A percentile compares a stretch with the other conserved stretches of the same genome.
Evolutionary conservation across 2,329 filamentous ascomycete species (phyloP).

Genomic region (Talaromyces sp.): DNA sequence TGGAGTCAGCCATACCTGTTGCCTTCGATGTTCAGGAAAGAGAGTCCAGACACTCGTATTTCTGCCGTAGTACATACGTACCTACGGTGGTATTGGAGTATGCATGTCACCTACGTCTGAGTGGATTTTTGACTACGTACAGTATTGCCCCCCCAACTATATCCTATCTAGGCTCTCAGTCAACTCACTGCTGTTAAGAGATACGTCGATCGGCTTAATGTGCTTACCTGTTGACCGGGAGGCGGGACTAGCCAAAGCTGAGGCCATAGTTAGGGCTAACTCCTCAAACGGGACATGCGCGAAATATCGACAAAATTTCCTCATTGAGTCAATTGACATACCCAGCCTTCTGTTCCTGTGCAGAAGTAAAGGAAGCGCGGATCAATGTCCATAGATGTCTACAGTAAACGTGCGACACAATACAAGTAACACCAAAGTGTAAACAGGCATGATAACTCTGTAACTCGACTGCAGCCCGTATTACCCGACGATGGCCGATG

Average conservation of each 20-base stretch:
- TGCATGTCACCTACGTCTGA: not conserved
- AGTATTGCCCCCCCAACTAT: not conserved
- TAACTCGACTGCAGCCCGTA: not conserved
- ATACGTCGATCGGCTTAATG: not conserved
- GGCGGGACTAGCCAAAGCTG: not conserved
- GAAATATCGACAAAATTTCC: not conserved
- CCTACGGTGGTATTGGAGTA: not conserved
- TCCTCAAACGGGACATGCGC: not conserved
- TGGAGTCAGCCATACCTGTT: not conserved
- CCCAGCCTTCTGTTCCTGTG: not conserved
- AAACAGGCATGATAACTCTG: not conserved
- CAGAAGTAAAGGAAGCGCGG: not conserved
- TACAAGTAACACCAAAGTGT: not conserved
- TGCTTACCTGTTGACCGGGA: not conserved
- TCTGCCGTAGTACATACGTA: not conserved
- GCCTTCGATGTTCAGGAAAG: not conserved
- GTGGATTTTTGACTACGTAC: not conserved
- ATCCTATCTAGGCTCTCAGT: not conserved
- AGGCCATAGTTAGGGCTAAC: not conserved
- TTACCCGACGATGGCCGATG: slow-evolving; percentile 12
- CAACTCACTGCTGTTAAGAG: not conserved
- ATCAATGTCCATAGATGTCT: not conserved
- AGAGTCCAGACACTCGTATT: not conserved
- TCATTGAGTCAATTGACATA: not conserved
- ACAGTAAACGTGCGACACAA: not conserved